Evolutionary conservation across 495 filamentous ascomycete genomes (phyloP).

Genomic region (Hyaloscypha hepaticicola): DNA sequence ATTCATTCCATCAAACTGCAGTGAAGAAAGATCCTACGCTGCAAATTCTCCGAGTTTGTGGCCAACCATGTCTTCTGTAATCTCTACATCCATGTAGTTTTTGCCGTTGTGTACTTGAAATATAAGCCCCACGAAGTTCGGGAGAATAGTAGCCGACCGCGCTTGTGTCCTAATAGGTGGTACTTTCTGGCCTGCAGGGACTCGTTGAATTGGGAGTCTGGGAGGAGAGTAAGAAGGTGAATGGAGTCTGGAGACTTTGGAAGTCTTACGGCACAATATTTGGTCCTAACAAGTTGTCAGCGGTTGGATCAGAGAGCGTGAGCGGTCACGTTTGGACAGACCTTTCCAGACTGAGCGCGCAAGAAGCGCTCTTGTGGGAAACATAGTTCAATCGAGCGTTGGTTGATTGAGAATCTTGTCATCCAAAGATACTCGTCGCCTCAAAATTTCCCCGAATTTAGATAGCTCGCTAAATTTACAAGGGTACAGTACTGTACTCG

Average conservation of each 20-base stretch:
- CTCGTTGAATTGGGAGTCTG: constrained; percentile 63
- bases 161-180: constrained; percentile 86
- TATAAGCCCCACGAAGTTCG: constrained; percentile 89
- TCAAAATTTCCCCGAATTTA: background rate
- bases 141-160: constrained; percentile 88
- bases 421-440: background rate
- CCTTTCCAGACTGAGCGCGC: constrained; percentile 78
- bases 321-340: constrained; percentile 30
- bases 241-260: background rate
- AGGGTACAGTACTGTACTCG: background rate
- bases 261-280: constrained; percentile 69
- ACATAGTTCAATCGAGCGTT: constrained; percentile 45
- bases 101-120: constrained; percentile 98
- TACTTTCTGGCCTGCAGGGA: constrained; percentile 58
- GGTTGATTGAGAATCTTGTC: background rate
- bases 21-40: constrained; percentile 56
- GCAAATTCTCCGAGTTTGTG: constrained; percentile 97
- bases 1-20: background rate
- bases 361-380: constrained; percentile 57
- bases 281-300: constrained; percentile 48
- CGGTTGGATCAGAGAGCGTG: background rate
- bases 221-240: constrained; percentile 12
- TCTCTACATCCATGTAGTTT: constrained; percentile 79
- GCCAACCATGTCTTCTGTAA: constrained; percentile 98
- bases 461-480: background rate